Base-by-base conservation (phyloP, 2,329 filamentous ascomycete species). In the Huntiella decipiens region DNA sequence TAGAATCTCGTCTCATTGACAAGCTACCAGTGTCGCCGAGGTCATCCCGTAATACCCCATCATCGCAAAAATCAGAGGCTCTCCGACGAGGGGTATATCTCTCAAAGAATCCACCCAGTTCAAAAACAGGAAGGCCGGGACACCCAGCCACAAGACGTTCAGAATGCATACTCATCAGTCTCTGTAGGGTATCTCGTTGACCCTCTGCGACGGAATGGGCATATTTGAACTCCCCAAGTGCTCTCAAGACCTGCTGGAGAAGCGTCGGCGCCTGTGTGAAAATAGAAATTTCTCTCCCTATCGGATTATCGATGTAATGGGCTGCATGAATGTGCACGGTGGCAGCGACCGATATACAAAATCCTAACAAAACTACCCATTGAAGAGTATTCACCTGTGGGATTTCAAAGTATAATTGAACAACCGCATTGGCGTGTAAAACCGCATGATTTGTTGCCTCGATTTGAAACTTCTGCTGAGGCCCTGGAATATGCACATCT, bases 391-490 rank as follows among this genome's bases (percentile, higher is more conserved):
- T 72, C 1, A 78, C 77, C 52, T 80, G 79, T 51, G 79, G 79
- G 1, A 82, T 82, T 12, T 87, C 71, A 56, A 88, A 81, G 4
- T 86, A 78, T 2, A 93, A 64, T 55, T 92, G 84, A 1, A 82
- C 77, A 44, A 92, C 87, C 4, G 84, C 83, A 55, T 92, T 93
- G 4, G 85, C 84, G 53, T 93, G 85, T 13, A 87, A 64, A 57
- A 76, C 91, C 60, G 85, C 92, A 57, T 88, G 70, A 55, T 91
- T 88, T 0, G 84, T 92, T 0, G 85, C 83, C 57, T 92, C 83
- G 41, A 92, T 88, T 57, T 92, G 85, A 85, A 85, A 93, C 22
- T 82, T 87, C 57, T 92, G 84, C 53, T 92, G 82, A 55, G 92
- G 84, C 1, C 82, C 82, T 0, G 74, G 79, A 11, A 82, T 81